Base-by-base conservation (phyloP, 1,139 yeast species). In the Suhomyces ambrosiae region DNA sequence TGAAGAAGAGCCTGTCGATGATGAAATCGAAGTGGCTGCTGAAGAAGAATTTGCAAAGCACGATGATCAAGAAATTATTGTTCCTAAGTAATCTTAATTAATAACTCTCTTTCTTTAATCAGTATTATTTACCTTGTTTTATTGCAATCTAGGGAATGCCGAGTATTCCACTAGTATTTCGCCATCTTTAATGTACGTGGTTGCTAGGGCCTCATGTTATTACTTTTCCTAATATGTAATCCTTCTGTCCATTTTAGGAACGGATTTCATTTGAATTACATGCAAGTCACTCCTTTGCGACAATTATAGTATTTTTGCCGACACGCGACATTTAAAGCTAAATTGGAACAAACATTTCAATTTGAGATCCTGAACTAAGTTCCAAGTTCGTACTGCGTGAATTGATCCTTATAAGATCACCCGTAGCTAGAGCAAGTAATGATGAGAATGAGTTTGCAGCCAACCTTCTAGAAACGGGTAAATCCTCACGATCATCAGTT, bases 1-100 rank as follows among this genome's bases (percentile, higher is more conserved):
- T 52, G 82, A 75, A 40, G 86, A 80, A 48, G 82, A 78, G 40
- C 80, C 71, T 48, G 74, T 76, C 50, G 78, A 71, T 45, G 81
- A 68, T 40, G 77, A 74, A 54, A 71, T 58, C 36, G 58, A 54
- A 57, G 74, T 71, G 51, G 80, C 72, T 47, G 80, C 65, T 30
- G 71, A 63, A 49, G 58, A 60, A 42, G 73, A 67, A 49, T 65
- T 66, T 42, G 68, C 68, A 43, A 65, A 68, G 52, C 73, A 68
- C 46, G 73, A 64, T 40, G 67, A 61, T 16, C 65, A 45, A 34
- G 50, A 38, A 17, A 39, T 32, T 10, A 41, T 44, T 19, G 47
- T 27, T 34, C 15, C 36, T n/a, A 42, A 46, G 38, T 40, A 37
- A 32, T n/a, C 15, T 13, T 30, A 19, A 23, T 27, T 18, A 30